Percentiles rank a stretch among this genome's conserved stretches.
Evolutionary conservation across 108 stramenopile genomes (phyloP).

Genomic region (Fragilaria radians): DNA sequence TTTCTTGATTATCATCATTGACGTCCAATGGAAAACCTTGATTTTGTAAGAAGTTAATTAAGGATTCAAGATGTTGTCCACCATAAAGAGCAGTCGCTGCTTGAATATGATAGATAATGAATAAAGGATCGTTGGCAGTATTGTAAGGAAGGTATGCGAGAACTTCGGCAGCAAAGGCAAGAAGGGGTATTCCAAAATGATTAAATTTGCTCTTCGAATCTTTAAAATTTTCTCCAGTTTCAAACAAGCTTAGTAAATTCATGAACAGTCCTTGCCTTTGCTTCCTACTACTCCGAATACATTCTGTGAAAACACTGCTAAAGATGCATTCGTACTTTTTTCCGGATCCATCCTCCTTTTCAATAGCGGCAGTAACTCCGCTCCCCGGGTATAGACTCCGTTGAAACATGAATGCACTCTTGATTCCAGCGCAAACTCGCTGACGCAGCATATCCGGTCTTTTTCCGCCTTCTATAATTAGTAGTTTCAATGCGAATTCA

Average conservation of each 20-base stretch:
- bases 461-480: constrained; percentile 78
- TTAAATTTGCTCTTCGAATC: constrained; percentile 7
- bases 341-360: constrained; percentile 29
- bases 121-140: constrained; percentile 59
- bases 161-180: constrained; percentile 68
- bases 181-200: constrained; percentile 42
- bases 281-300: constrained; percentile 55
- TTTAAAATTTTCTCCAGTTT: constrained; percentile 8
- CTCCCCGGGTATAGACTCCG: constrained; percentile 41
- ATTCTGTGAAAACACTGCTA: constrained; percentile 67
- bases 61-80: constrained; percentile 40
- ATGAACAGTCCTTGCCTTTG: constrained; percentile 66
- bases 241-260: constrained; percentile 40
- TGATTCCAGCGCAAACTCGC: constrained; percentile 72
- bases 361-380: constrained; percentile 47
- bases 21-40: constrained; percentile 43
- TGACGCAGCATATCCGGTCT: constrained; percentile 80
- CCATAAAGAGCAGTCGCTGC: constrained; percentile 58
- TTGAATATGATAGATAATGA: constrained; percentile 58
- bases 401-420: constrained; percentile 71
- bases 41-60: constrained; percentile 51
- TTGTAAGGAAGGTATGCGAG: constrained; percentile 78
- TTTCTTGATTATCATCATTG: constrained; percentile 57
- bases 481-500: constrained; percentile 50
- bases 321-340: constrained; percentile 69